These are phyloP conservation scores for Zygosaccharomyces pseudorouxii DNA, from an alignment of 805 yeast genomes.

Conservation along the genomic window DNA sequence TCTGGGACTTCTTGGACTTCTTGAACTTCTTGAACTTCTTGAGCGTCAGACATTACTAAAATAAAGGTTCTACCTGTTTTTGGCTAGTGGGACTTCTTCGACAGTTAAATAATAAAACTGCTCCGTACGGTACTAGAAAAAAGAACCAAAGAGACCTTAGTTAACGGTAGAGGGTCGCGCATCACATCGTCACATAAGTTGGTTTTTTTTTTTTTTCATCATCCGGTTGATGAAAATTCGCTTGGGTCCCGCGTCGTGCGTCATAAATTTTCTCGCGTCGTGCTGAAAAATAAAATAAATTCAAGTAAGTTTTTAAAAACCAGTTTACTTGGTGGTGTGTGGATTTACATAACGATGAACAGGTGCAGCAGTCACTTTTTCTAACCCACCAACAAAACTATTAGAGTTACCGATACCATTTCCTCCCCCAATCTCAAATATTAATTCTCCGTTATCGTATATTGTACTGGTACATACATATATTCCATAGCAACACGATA, in stretches of 20 bases:
- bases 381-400: too few relatives aligned
- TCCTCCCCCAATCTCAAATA: neutral
- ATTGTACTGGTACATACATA: conserved; percentile 1
- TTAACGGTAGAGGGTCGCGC: neutral
- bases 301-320: too few relatives aligned
- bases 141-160: neutral
- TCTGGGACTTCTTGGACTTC: conserved; percentile 84
- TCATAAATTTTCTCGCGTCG: neutral
- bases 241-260: conserved; percentile 5
- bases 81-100: conserved; percentile 63
- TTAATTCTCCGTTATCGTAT: conserved; percentile 5
- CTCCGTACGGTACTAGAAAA: conserved; percentile 45
- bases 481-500: neutral
- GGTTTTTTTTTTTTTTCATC: conserved; percentile 3
- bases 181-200: neutral
- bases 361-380: neutral
- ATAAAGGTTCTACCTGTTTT: conserved; percentile 2
- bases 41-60: conserved; percentile 29
- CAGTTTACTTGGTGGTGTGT: neutral
- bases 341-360: neutral
- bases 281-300: conserved; percentile 2
- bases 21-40: conserved; percentile 70
- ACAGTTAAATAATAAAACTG: conserved; percentile 45
- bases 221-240: neutral
- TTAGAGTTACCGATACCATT: too few relatives aligned